Conservation (phyloP, 805 yeast species). For the Lipomyces spencermartinsiae region DNA sequence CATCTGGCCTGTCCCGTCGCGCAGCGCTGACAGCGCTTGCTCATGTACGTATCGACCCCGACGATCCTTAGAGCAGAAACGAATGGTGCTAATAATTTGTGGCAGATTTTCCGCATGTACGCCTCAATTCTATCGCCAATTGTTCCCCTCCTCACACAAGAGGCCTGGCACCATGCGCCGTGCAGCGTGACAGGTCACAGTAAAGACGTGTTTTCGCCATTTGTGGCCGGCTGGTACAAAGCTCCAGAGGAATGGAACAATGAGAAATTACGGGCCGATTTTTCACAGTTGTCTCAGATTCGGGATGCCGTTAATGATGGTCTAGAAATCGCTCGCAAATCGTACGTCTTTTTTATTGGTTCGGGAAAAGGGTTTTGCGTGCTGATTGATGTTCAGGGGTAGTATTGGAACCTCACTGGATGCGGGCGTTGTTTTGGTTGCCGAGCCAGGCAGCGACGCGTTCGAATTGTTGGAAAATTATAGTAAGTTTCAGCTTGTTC, state of each 20-base stretch:
- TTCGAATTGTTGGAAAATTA: constrained; percentile 17
- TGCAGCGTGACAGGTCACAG: constrained; percentile 39
- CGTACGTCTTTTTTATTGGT: constrained; percentile 30
- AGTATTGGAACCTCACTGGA: constrained; percentile 59
- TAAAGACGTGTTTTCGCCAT: constrained; percentile 51
- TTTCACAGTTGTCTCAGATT: constrained; percentile 55
- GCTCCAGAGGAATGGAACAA: constrained; percentile 50
- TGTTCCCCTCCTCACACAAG: constrained; percentile 83
- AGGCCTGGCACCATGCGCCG: constrained; percentile 75
- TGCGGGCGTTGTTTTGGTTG: constrained; percentile 53
- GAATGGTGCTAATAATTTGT: neutral
- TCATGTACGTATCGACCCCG: constrained; percentile 31
- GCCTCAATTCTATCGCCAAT: constrained; percentile 78
- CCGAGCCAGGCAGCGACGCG: constrained; percentile 37
- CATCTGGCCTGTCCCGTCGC: constrained; percentile 57
- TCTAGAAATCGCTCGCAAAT: constrained; percentile 63
- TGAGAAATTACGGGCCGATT: constrained; percentile 51
- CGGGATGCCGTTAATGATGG: constrained; percentile 57
- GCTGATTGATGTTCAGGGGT: neutral
- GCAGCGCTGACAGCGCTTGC: constrained; percentile 70
- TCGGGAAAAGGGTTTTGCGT: constrained; percentile 14
- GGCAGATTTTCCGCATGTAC: constrained; percentile 62
- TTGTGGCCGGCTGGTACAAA: constrained; percentile 53
- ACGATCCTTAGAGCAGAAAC: neutral
- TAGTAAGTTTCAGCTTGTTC: constrained; percentile 21